These are phyloP conservation scores for Iberis pinnata DNA, from an alignment of 345 rosid species.

Conservation along the genomic window DNA sequence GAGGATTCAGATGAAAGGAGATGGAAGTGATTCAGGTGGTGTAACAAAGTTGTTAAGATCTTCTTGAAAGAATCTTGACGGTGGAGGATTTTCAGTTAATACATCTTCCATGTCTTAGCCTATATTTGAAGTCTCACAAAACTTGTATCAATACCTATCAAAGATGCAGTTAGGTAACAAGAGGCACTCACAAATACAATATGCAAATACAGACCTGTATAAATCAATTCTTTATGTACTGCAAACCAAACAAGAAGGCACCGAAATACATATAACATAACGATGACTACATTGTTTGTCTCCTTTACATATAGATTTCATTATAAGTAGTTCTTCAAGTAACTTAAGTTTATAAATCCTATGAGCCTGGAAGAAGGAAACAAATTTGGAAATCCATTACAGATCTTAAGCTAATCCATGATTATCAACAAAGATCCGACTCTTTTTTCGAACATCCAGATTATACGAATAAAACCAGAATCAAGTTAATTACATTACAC, in stretches of 20 bases:
- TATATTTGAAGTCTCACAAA: conserved; percentile 3
- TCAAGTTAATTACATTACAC: neutral
- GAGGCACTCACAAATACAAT: neutral
- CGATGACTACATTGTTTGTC: too few relatives aligned
- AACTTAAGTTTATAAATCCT: too few relatives aligned
- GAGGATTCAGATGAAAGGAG: conserved; percentile 76
- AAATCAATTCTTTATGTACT: too few relatives aligned
- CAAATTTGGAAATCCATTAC: too few relatives aligned
- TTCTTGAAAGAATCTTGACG: conserved; percentile 89
- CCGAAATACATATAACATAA: too few relatives aligned
- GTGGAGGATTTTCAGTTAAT: conserved; percentile 83
- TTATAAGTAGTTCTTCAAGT: too few relatives aligned
- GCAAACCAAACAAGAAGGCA: neutral
- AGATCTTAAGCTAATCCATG: too few relatives aligned
- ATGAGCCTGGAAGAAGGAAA: too few relatives aligned
- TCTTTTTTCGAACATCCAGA: neutral
- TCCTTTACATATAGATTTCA: too few relatives aligned
- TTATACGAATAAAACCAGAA: too few relatives aligned
- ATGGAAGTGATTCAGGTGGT: conserved; percentile 46
- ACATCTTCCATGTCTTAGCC: conserved; percentile 69
- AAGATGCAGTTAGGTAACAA: conserved; percentile 5
- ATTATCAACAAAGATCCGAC: too few relatives aligned
- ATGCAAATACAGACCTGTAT: neutral
- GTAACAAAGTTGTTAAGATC: conserved; percentile 77
- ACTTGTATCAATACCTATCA: neutral